Conservation (phyloP, 2,329 filamentous ascomycete genomes). For the Cyphellophora attinorum region DNA sequence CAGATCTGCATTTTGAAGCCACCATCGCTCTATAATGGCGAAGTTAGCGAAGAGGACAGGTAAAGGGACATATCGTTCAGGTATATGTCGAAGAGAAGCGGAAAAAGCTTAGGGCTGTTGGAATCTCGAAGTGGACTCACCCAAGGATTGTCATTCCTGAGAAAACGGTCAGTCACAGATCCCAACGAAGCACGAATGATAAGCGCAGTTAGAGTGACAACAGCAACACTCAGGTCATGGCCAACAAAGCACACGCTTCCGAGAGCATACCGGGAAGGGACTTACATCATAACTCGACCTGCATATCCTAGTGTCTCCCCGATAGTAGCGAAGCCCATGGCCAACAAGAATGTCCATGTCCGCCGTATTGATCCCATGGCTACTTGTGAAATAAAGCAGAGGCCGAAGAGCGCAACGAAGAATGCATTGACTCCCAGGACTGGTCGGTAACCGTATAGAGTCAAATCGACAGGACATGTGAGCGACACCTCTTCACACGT, state of each 20-base stretch:
- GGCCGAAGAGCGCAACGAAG: slow-evolving; percentile 44
- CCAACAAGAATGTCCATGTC: slow-evolving; percentile 48
- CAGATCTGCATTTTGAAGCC: slow-evolving; percentile 40
- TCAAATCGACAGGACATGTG: slow-evolving; percentile 35
- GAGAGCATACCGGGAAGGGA: no score
- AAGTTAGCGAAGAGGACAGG: no score
- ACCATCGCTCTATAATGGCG: no score
- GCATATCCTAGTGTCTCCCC: slow-evolving; percentile 49
- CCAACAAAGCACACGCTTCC: no score
- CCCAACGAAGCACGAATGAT: no score
- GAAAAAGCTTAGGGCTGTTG: no score
- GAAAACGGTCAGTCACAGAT: no score
- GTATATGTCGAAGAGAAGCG: no score
- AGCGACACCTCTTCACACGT: slow-evolving; percentile 27
- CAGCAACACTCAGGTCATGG: no score
- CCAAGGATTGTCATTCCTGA: slow-evolving; percentile 46
- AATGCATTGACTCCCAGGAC: slow-evolving; percentile 43
- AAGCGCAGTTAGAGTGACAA: no score
- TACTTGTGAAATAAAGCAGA: slow-evolving; percentile 39
- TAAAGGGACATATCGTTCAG: no score
- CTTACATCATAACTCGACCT: slow-evolving; percentile 45
- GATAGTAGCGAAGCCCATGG: slow-evolving; percentile 34
- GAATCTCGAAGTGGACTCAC: no score
- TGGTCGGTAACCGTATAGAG: slow-evolving; percentile 46
- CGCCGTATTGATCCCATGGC: slow-evolving; percentile 39